phyloP scores from a whole-genome alignment of 306 rosid species.

The Sesbania bispinosa region DNA sequence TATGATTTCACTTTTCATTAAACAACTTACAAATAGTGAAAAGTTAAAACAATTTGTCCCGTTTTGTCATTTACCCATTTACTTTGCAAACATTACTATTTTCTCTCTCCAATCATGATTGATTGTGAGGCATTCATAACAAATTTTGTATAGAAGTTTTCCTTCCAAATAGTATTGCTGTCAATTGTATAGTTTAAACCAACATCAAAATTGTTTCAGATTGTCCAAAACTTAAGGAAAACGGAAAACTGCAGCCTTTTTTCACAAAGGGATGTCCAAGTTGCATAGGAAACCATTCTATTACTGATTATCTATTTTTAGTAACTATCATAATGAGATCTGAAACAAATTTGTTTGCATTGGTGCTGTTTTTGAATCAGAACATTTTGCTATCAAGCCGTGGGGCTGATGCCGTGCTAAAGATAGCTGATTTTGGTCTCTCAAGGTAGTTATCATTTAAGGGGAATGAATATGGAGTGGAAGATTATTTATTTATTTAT shows the following conservation, averaged over 20 bases:
- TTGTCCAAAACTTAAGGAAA: background rate
- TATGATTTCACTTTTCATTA: background rate
- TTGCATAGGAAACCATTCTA: background rate
- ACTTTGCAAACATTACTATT: background rate
- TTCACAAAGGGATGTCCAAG: background rate
- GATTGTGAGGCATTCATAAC: background rate
- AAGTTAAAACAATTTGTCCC: background rate
- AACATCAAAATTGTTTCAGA: conserved; percentile 6
- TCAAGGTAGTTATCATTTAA: conserved; percentile 45
- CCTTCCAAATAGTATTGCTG: background rate
- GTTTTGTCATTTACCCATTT: background rate
- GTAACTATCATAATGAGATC: conserved; percentile 11
- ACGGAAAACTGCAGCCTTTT: background rate
- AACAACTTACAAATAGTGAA: background rate
- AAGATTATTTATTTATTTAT: background rate
- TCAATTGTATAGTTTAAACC: background rate
- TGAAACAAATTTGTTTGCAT: conserved; percentile 24
- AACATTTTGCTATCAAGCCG: conserved; percentile 51
- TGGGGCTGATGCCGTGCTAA: conserved; percentile 39
- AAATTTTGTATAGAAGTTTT: background rate
- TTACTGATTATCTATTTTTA: background rate
- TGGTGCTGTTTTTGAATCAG: conserved; percentile 36
- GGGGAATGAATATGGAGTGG: background rate
- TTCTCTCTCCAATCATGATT: background rate
- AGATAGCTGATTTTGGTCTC: conserved; percentile 71